Evolutionary conservation across 2,329 filamentous ascomycete genomes (phyloP).

Genomic region (Neonectria ditissima): DNA sequence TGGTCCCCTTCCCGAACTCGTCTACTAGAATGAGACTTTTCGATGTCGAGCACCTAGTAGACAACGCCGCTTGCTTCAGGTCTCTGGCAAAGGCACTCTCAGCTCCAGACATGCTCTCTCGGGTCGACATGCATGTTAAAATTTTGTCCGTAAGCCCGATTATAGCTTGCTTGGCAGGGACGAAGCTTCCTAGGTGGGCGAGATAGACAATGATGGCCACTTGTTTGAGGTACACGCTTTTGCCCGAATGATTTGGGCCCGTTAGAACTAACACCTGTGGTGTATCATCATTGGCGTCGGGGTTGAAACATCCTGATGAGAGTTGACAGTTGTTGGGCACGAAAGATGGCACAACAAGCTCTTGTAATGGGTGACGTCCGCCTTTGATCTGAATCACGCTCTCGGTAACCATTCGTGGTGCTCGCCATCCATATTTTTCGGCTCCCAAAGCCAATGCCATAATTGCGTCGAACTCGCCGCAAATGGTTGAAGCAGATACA

Average conservation of each 20-base stretch:
- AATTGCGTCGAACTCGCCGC: constrained; percentile 88
- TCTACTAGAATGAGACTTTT: constrained; percentile 90
- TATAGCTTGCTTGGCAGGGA: constrained; percentile 80
- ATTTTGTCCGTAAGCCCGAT: constrained; percentile 95
- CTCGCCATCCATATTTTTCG: constrained; percentile 75
- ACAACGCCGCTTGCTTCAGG: constrained; percentile 85
- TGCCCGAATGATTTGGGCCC: constrained; percentile 96
- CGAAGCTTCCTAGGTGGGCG: constrained; percentile 92
- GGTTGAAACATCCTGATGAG: constrained; percentile 65
- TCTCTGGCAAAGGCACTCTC: constrained; percentile 80
- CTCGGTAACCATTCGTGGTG: constrained; percentile 75
- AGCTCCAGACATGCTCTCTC: constrained; percentile 69
- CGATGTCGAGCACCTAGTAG: constrained; percentile 78
- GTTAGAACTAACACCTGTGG: constrained; percentile 82
- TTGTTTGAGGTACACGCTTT: constrained; percentile 96
- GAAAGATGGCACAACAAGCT: constrained; percentile 82
- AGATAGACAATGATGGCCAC: constrained; percentile 91
- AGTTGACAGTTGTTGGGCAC: constrained; percentile 86
- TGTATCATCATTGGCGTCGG: constrained; percentile 7
- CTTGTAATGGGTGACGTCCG: constrained; percentile 90
- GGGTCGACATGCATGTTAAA: constrained; percentile 83
- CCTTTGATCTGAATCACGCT: constrained; percentile 80
- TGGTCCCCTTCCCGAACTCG: constrained; percentile 82
- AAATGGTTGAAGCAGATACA: constrained; percentile 77
- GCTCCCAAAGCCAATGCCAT: constrained; percentile 85